Conservation (phyloP, 1,139 yeast species). For the Yamadazyma triangularis region DNA sequence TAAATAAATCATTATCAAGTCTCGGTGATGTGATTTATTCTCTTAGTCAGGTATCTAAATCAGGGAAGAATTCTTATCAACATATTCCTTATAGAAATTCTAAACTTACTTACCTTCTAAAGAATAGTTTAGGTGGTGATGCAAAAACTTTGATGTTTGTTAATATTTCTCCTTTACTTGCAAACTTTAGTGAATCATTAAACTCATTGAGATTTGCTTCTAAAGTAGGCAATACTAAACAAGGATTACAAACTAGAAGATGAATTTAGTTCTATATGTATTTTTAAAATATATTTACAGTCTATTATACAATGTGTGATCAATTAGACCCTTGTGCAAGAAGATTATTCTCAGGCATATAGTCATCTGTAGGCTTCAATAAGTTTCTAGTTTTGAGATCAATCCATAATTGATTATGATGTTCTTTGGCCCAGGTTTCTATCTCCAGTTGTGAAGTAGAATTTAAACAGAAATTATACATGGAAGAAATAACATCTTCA, state of each 20-base stretch:
- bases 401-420: slow-evolving; percentile 47
- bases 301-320: background rate
- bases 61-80: slow-evolving; percentile 15
- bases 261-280: background rate
- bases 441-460: slow-evolving; percentile 44
- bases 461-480: slow-evolving; percentile 63
- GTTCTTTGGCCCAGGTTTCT: slow-evolving; percentile 48
- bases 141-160: slow-evolving; percentile 95
- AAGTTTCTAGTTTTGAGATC: slow-evolving; percentile 31
- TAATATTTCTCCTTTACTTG: slow-evolving; percentile 66
- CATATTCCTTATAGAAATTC: slow-evolving; percentile 56
- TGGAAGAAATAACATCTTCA: slow-evolving; percentile 46
- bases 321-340: slow-evolving; percentile 3
- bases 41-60: slow-evolving; percentile 38
- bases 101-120: slow-evolving; percentile 73
- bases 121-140: slow-evolving; percentile 78
- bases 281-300: background rate
- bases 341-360: slow-evolving; percentile 24
- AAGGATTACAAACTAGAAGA: slow-evolving; percentile 9
- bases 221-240: slow-evolving; percentile 61
- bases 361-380: slow-evolving; percentile 34
- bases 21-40: slow-evolving; percentile 89
- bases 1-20: slow-evolving; percentile 83
- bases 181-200: slow-evolving; percentile 69
- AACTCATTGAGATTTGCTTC: slow-evolving; percentile 88